Base-by-base conservation (phyloP, 2,329 filamentous ascomycete genomes). In the Chrysoporthe cubensis region DNA sequence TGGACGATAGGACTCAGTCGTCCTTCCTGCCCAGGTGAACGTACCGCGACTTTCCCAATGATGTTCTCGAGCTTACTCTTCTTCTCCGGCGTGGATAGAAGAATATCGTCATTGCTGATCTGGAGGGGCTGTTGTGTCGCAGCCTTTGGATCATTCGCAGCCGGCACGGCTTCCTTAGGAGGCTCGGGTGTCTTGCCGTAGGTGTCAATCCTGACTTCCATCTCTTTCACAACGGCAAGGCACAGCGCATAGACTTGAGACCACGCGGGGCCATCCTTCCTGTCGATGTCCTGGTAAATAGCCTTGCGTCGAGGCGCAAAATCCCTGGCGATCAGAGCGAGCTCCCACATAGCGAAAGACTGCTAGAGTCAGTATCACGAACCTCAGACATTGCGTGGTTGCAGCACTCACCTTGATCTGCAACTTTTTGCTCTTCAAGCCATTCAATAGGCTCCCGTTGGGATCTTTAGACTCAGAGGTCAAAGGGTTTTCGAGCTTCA, bases 331-430 rank as follows among this genome's bases (percentile, higher is more conserved):
- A 97, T 97, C 66, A 92, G 85, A 42, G 89, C 88, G 40, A 97
- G 83, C 76, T 98, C 95, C 94, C 94, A 97, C 78, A 97, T 91
- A 18, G 95, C 94, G 77, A 96, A 97, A 0, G 88, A 86, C 86
- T 92, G 68, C 1, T 32, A n/a, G 52, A 5, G 61, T 69, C 71
- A 79, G 71, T 18, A 9, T 21, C 13, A 21, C 3, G 9, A 16
- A 5, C n/a, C 4, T 13, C 11, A 37, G 16, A 42, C 14, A 26
- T 6, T 1, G 13, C 44, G 56, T 11, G 14, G 16, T 3, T 14
- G 11, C 9, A 13, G 8, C 16, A 76, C 83, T 73, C 80, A 91
- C 90, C 79, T 88, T 90, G 69, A 92, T 88, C 11, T 92, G 84
- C 9, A 92, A 84, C 77, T 95, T 96, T 80, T 94, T 96, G 71